Conservation (phyloP, 306 rosid species). For the Rosa multiflora region DNA sequence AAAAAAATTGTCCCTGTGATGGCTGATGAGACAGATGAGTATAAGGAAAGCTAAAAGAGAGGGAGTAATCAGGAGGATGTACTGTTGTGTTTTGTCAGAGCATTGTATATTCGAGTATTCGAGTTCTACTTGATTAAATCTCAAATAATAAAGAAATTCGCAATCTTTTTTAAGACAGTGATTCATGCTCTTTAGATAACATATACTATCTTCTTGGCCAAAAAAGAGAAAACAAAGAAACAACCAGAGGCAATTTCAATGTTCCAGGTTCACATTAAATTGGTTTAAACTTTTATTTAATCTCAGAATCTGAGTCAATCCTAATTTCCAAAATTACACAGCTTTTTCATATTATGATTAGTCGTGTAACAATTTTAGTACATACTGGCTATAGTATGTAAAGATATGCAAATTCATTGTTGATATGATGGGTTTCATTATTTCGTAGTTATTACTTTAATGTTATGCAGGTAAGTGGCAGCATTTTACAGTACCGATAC, state of each 20-base stretch:
- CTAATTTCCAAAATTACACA: background rate
- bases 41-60: background rate
- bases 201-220: background rate
- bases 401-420: background rate
- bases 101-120: background rate
- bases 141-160: background rate
- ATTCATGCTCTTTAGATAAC: background rate
- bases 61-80: background rate
- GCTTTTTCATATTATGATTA: background rate
- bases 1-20: background rate
- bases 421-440: background rate
- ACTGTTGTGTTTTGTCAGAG: background rate
- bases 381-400: background rate
- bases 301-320: background rate
- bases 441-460: conserved; percentile 14
- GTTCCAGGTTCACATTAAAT: background rate
- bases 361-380: background rate
- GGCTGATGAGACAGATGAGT: background rate
- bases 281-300: background rate
- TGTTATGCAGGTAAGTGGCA: conserved; percentile 70
- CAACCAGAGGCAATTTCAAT: background rate
- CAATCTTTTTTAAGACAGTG: background rate
- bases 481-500: conserved; percentile 58
- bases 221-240: background rate
- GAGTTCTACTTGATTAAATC: background rate